These are phyloP conservation scores for Schwanniomyces etchellsii DNA, from an alignment of 1,139 yeast genomes.

Conservation along the genomic window DNA sequence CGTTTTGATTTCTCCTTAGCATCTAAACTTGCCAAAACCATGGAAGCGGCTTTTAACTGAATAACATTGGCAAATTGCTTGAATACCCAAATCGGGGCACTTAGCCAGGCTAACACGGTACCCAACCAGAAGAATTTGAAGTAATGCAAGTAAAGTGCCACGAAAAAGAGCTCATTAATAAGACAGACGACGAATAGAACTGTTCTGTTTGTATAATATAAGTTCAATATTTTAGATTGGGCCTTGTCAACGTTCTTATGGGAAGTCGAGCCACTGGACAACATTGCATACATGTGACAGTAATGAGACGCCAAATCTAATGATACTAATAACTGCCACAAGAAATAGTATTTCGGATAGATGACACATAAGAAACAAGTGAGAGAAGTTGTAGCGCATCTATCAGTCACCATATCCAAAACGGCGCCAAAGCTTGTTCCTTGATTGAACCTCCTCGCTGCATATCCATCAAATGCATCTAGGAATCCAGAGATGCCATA, in stretches of 20 bases:
- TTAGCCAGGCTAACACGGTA: constrained; percentile 54
- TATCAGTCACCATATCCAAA: constrained; percentile 96
- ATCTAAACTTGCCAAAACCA: constrained; percentile 74
- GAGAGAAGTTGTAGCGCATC: constrained; percentile 92
- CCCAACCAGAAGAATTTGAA: constrained; percentile 65
- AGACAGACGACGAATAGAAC: constrained; percentile 89
- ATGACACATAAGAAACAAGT: constrained; percentile 79
- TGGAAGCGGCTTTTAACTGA: constrained; percentile 83
- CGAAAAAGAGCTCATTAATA: constrained; percentile 86
- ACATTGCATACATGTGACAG: constrained; percentile 97
- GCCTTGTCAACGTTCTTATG: constrained; percentile 81
- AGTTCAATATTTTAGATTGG: constrained; percentile 65
- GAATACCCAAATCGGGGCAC: constrained; percentile 84
- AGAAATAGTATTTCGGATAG: constrained; percentile 58
- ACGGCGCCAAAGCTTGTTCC: constrained; percentile 95
- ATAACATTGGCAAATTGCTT: constrained; percentile 88
- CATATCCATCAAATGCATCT: constrained; percentile 96
- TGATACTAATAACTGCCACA: constrained; percentile 84
- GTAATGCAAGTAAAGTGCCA: constrained; percentile 76
- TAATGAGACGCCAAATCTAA: constrained; percentile 93
- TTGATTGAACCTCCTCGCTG: constrained; percentile 86
- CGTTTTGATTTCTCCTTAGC: constrained; percentile 48
- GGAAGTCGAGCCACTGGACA: constrained; percentile 69
- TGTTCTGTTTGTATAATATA: constrained; percentile 80
- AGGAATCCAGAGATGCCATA: constrained; percentile 86